A percentile compares a stretch with the other conserved stretches of the same genome.
These are phyloP conservation scores for Endotrypanum monterogeii DNA, from an alignment of 208 protist genomes.

Conservation along the genomic window DNA sequence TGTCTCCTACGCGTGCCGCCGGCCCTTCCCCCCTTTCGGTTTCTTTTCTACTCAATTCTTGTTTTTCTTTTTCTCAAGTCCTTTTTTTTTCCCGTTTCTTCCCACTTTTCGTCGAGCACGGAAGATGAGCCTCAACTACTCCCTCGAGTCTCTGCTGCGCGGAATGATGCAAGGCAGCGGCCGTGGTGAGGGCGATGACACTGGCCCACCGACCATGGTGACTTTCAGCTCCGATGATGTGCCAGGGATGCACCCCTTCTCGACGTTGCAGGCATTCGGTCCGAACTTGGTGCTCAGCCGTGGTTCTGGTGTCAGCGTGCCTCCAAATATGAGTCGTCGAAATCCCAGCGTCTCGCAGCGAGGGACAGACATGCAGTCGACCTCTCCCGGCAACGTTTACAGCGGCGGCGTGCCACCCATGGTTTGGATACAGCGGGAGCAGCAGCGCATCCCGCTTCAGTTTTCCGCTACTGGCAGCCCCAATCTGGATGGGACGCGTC, in stretches of 20 bases:
- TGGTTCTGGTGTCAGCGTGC: not conserved
- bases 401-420: constrained; percentile 51
- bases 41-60: not conserved
- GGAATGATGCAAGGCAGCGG: constrained; percentile 16
- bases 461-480: constrained; percentile 24
- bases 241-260: constrained; percentile 11
- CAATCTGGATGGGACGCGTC: constrained; percentile 29
- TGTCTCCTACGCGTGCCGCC: not conserved
- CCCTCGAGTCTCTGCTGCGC: constrained; percentile 23
- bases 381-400: constrained; percentile 56
- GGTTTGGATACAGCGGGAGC: constrained; percentile 71
- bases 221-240: constrained; percentile 23
- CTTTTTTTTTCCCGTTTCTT: not conserved
- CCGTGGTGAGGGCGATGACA: constrained; percentile 1
- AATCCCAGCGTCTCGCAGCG: not conserved
- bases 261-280: constrained; percentile 22
- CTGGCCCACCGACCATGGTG: constrained; percentile 16
- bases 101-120: not conserved
- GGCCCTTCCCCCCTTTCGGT: not conserved
- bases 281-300: constrained; percentile 15
- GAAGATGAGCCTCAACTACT: constrained; percentile 20
- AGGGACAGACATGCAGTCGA: not conserved
- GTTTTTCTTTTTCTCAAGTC: not conserved
- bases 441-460: constrained; percentile 44
- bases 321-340: not conserved